Evolutionary conservation across 345 rosid species (phyloP), one percentile per base, ranked within the genome.

Genomic region (Aquilaria malaccensis): DNA sequence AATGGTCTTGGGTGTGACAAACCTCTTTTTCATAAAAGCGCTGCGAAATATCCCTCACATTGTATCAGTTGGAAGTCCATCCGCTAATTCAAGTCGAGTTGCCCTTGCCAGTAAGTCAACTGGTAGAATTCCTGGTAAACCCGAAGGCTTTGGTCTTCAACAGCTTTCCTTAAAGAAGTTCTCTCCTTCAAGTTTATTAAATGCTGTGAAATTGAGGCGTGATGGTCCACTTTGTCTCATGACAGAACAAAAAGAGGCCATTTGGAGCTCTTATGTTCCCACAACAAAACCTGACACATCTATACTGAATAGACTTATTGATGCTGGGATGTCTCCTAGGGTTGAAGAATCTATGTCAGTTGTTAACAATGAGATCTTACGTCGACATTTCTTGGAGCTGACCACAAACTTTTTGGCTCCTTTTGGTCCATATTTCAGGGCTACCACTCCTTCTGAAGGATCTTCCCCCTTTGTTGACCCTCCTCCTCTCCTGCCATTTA

Each of bases 261-360:
- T 94, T 37, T 94, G 99, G 99, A 94, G 89, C 67, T 77, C 81
- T 64, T 88, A 90, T 68, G 60, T 81, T 57, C 79, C 97, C 56
- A 74, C 86, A 66, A 94, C 96, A 3, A 90, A 90, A 77, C 99
- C 96, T 4, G 99, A 94, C 77, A 94, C 96, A 68, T 88, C 96
- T 45, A 81, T 94, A 59, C 75, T 94, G 83, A 94, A 90, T 71
- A 85, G 97, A 69, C 96, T 94, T 52, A 72, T 94, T 69, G 99
- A 94, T 74, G 97, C 95, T 45, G 99, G 99, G 64, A 58, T 85
- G 80, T 90, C 96, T 3, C 97, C 97, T 0, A 83, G 96, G 79
- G 89, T 90, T 60, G 99, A 94, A 85, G 97, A 90, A 71, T 88
- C 99, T 13, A 94, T 94, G 99, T 90, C 99, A 2, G 90, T 94